Evolutionary conservation across 176 grass and related monocot genomes (phyloP).

Genomic region (Secale cereale): DNA sequence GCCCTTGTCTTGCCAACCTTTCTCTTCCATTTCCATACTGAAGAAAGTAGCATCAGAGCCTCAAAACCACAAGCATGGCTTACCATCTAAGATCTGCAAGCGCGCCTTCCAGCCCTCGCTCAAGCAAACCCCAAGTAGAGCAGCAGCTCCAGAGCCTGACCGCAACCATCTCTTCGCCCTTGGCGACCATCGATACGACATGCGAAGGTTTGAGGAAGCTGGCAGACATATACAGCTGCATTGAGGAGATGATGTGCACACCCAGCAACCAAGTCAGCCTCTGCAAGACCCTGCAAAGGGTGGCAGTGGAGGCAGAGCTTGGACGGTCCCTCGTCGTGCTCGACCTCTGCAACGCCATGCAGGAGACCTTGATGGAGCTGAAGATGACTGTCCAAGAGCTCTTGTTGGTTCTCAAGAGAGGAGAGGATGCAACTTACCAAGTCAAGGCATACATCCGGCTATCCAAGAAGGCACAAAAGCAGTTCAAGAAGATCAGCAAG

Average conservation of each 20-base stretch:
- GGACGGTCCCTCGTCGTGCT: slow-evolving; percentile 38
- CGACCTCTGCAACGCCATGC: slow-evolving; percentile 35
- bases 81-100: slow-evolving; percentile 47
- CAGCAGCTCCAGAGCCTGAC: slow-evolving; percentile 32
- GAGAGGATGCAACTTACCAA: slow-evolving; percentile 15
- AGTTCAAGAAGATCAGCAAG: slow-evolving; percentile 40
- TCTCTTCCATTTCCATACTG: not conserved
- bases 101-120: slow-evolving; percentile 36
- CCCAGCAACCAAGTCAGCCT: slow-evolving; percentile 42
- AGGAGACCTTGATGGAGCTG: slow-evolving; percentile 34
- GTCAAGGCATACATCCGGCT: slow-evolving; percentile 19
- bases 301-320: slow-evolving; percentile 44
- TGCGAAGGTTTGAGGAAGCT: slow-evolving; percentile 31
- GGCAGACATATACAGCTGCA: slow-evolving; percentile 23
- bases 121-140: slow-evolving; percentile 16
- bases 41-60: slow-evolving; percentile 7
- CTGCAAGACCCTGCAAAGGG: slow-evolving; percentile 26
- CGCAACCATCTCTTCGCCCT: slow-evolving; percentile 10
- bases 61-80: slow-evolving; percentile 31
- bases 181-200: not conserved
- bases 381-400: slow-evolving; percentile 34
- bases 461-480: slow-evolving; percentile 29
- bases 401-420: slow-evolving; percentile 18
- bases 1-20: not conserved
- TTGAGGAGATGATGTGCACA: slow-evolving; percentile 28